Base-by-base conservation (phyloP, 108 stramenopile species). In the Skeletonema tropicum region DNA sequence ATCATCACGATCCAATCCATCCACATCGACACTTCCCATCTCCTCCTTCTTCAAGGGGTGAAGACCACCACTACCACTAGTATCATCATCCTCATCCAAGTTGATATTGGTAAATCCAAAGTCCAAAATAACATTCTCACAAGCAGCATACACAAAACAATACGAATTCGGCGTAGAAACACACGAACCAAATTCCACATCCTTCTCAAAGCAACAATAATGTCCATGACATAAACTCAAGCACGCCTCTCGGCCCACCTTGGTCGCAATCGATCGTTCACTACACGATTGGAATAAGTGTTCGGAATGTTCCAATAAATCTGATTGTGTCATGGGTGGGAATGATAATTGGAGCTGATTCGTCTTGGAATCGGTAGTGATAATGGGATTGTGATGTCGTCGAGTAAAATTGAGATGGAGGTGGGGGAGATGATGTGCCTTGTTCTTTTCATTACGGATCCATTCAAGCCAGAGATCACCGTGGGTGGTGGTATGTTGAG, bases 191-290 rank as follows among this genome's bases (percentile, higher is more conserved):
- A 59, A 76, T 2, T 26, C 32, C 6, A 21, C 29, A 25, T 76
- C 75, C 35, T 76, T 76, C 25, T 76, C 75, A 41, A 76, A 76
- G 45, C 75, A 76, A 62, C 75, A 76, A 19, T 66, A 68, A 19
- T 64, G 67, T 8, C 75, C 75, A 21, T 64, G 75, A 49, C 75
- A 76, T 0, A 68, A 32, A 15, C 45, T 41, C 25, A 76, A 30
- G 35, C 75, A 76, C 3, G 67, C 68, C 12, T 25, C 39, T 8
- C 68, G 32, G 33, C 68, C 68, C 5, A 45, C 15, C 5, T 35
- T 1, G 17, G 67, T 69, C 30, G 31, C 36, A 41, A 76, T 31
- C 5, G 75, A 76, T 19, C 57, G 68, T 41, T 76, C 68, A 29
- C 58, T 60, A 36, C 75, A 76, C 1, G 68, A 62, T 61, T 76